Base-by-base conservation (phyloP, 345 rosid species). In the Alliaria petiolata region DNA sequence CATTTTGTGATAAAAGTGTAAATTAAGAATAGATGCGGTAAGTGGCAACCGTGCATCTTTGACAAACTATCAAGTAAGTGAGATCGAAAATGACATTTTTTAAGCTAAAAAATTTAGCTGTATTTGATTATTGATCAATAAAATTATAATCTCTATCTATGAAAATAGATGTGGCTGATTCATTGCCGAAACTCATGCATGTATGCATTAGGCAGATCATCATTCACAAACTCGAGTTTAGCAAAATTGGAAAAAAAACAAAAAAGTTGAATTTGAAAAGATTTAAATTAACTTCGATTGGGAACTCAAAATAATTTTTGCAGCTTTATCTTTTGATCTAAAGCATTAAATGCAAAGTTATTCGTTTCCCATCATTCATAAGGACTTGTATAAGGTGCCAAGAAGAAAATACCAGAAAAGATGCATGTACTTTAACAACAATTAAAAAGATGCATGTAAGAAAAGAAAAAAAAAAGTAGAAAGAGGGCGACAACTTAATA, bases 331-430 rank as follows among this genome's bases (percentile, higher is more conserved):
- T 22, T 22, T 22, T 22, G 3, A 3, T 22, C 19, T 28, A 56
- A 47, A 46, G 46, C 51, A 46, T 6, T 46, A n/a, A 36, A 30
- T 36, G 43, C 20, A 61, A 71, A 61, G n/a, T 3, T 71, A 73
- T 73, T 72, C 71, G 65, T 72, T 65, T 72, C 62, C 17, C 76
- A 72, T 72, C 39, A 5, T 42, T 44, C 38, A 44, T 31, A 39
- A 22, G 36, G 75, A 62, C 44, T 51, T 71, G 22, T 40, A 46
- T n/a, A 43, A n/a, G n/a, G n/a, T n/a, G n/a, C n/a, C n/a, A n/a
- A n/a, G n/a, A n/a, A n/a, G 47, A 54, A 43, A 45, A 25, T 7
- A 34, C 13, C 19, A 71, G 26, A 45, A 38, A 43, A 28, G 25
- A 35, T 12, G 70, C 34, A 68, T 54, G 52, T 53, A 40, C 42